Percentiles rank a stretch among this genome's conserved stretches.
Evolutionary conservation across 2,329 filamentous ascomycete genomes (phyloP).

Genomic region (Bipolaris oryzae): DNA sequence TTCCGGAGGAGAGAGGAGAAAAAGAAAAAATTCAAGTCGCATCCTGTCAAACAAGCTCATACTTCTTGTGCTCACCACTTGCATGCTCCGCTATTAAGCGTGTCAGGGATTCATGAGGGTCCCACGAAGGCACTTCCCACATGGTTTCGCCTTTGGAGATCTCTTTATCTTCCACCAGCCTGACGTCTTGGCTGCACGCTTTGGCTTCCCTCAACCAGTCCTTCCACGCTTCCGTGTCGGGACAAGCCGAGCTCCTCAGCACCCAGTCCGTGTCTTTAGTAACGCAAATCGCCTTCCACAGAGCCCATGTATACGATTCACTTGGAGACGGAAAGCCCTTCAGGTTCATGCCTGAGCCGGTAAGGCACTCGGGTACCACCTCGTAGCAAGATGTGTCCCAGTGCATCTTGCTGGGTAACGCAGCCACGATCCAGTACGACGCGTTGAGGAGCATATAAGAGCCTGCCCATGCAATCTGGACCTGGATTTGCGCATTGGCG

Average conservation of each 20-base stretch:
- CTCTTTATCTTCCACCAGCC: slow-evolving; percentile 14
- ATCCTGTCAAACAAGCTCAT: slow-evolving; percentile 26
- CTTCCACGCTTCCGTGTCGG: slow-evolving; percentile 51
- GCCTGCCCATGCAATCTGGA: slow-evolving; percentile 57
- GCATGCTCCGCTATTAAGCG: slow-evolving; percentile 31
- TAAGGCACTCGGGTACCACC: slow-evolving; percentile 47
- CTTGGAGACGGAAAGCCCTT: slow-evolving; percentile 44
- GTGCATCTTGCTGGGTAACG: slow-evolving; percentile 53
- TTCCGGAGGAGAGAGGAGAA: neutral
- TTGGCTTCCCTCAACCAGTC: slow-evolving; percentile 50
- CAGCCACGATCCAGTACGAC: slow-evolving; percentile 59
- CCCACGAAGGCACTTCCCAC: slow-evolving; percentile 45
- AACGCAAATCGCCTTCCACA: slow-evolving; percentile 57
- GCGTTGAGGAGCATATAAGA: slow-evolving; percentile 58
- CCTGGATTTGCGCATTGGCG: slow-evolving; percentile 55
- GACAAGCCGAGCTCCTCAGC: slow-evolving; percentile 48
- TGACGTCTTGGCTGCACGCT: slow-evolving; percentile 25
- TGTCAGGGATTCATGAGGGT: slow-evolving; percentile 35
- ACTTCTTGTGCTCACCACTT: slow-evolving; percentile 19
- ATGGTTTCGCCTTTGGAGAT: slow-evolving; percentile 21
- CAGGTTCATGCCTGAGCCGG: slow-evolving; percentile 41
- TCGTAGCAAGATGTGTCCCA: slow-evolving; percentile 57
- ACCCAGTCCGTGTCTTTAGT: slow-evolving; percentile 55
- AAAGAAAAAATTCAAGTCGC: neutral
- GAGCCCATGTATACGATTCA: slow-evolving; percentile 53